These are phyloP conservation scores for Daldinia sp. DNA, from an alignment of 2,329 filamentous ascomycete species.

Conservation along the genomic window DNA sequence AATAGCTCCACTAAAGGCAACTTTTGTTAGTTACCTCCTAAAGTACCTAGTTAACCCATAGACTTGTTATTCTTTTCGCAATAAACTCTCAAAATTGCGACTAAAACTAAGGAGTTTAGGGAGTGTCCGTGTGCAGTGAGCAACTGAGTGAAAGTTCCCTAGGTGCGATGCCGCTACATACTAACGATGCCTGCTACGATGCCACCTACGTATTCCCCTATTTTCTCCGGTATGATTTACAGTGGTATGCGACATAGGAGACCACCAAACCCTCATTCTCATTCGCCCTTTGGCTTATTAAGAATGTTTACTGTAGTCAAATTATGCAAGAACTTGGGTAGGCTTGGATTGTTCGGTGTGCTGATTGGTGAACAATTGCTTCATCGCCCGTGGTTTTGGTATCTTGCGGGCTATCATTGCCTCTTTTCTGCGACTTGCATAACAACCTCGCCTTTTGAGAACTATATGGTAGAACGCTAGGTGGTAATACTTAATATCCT, in stretches of 20 bases:
- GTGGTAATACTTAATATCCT: constrained; percentile 16
- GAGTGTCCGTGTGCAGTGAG: too few relatives aligned
- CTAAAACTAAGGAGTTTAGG: not conserved
- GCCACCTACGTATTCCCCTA: constrained; percentile 24
- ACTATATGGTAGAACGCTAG: constrained; percentile 28
- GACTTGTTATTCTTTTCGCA: constrained; percentile 4
- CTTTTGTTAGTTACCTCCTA: too few relatives aligned
- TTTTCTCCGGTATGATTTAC: constrained; percentile 32
- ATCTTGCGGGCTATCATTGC: constrained; percentile 32
- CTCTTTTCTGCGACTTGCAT: constrained; percentile 33
- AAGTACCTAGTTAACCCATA: too few relatives aligned
- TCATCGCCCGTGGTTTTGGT: constrained; percentile 23
- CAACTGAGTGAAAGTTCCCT: constrained; percentile 5
- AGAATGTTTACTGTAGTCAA: constrained; percentile 31
- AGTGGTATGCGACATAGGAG: constrained; percentile 26
- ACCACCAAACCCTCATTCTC: constrained; percentile 2
- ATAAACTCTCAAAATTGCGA: not conserved
- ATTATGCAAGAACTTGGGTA: constrained; percentile 22
- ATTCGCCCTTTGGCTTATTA: constrained; percentile 23
- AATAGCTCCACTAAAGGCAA: not conserved
- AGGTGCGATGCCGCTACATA: constrained; percentile 31
- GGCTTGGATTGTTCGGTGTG: constrained; percentile 11
- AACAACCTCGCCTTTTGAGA: constrained; percentile 22
- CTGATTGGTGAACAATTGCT: constrained; percentile 29
- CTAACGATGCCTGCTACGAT: too few relatives aligned